phyloP scores from a whole-genome alignment of 176 grass and related monocot genomes.

The Oryza coarctata region DNA sequence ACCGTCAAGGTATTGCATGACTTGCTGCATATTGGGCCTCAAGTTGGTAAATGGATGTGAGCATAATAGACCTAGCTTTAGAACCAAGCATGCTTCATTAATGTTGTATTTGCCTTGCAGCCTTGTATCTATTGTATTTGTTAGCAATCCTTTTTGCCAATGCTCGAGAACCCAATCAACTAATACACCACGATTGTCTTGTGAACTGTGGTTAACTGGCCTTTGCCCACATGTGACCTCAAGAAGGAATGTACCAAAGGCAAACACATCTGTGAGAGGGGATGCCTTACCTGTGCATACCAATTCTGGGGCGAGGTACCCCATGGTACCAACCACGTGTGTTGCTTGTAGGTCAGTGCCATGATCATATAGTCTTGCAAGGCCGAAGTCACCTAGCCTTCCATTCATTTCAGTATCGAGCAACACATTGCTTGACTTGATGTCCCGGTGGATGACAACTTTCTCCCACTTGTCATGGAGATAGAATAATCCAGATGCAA shows the following conservation, averaged over 20 bases:
- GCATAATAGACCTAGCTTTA: slow-evolving; percentile 42
- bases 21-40: slow-evolving; percentile 39
- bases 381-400: slow-evolving; percentile 15
- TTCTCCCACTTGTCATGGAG: slow-evolving; percentile 16
- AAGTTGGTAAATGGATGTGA: slow-evolving; percentile 23
- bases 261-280: background rate
- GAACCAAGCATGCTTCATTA: slow-evolving; percentile 30
- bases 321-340: background rate
- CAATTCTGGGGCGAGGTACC: background rate
- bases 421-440: slow-evolving; percentile 1
- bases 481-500: slow-evolving; percentile 16
- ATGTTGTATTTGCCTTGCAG: background rate
- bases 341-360: slow-evolving; percentile 9
- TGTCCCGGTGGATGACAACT: background rate
- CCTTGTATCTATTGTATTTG: slow-evolving; percentile 13
- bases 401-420: slow-evolving; percentile 20
- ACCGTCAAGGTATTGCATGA: slow-evolving; percentile 32
- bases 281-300: background rate
- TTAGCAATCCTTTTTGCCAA: slow-evolving; percentile 7
- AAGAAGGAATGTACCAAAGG: background rate
- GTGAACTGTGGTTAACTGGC: background rate
- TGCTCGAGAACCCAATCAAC: slow-evolving; percentile 29
- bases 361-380: slow-evolving; percentile 33
- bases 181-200: background rate
- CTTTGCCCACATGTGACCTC: background rate